Evolutionary conservation across 371 early-diverging fungal genomes (phyloP).

Genomic region (Nematocida ironsii): DNA sequence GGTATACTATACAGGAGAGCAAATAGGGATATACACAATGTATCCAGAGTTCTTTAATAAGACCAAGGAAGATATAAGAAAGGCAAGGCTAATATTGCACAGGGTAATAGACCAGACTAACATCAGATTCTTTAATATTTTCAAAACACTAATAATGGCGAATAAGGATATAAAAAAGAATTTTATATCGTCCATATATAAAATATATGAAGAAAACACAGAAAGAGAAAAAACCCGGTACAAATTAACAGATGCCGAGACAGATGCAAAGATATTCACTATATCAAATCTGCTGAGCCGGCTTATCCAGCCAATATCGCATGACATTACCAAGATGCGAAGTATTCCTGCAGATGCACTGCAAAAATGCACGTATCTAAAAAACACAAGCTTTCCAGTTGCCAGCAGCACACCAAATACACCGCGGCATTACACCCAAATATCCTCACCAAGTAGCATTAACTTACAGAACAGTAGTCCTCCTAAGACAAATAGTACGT

Average conservation of each 20-base stretch:
- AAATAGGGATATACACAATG: conserved; percentile 2
- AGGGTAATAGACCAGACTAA: not conserved
- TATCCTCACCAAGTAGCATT: not conserved
- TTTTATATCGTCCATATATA: conserved; percentile 58
- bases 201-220: conserved; percentile 34
- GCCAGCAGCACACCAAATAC: not conserved
- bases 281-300: conserved; percentile 51
- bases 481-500: conserved; percentile 8
- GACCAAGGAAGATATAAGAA: not conserved
- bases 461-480: not conserved
- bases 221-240: conserved; percentile 59
- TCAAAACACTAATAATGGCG: conserved; percentile 19
- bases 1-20: not conserved
- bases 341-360: conserved; percentile 43
- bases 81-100: not conserved
- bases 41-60: conserved; percentile 13
- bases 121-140: not conserved
- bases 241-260: conserved; percentile 21
- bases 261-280: conserved; percentile 56
- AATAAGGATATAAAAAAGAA: conserved; percentile 48
- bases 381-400: not conserved
- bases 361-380: conserved; percentile 23
- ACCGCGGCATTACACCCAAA: not conserved
- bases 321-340: conserved; percentile 5
- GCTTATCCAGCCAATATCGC: conserved; percentile 49